Evolutionary conservation across 192 early-diverging fungal genomes (phyloP), one percentile per base, ranked within the genome.

Genomic region (Pecoramyces ruminantium): DNA sequence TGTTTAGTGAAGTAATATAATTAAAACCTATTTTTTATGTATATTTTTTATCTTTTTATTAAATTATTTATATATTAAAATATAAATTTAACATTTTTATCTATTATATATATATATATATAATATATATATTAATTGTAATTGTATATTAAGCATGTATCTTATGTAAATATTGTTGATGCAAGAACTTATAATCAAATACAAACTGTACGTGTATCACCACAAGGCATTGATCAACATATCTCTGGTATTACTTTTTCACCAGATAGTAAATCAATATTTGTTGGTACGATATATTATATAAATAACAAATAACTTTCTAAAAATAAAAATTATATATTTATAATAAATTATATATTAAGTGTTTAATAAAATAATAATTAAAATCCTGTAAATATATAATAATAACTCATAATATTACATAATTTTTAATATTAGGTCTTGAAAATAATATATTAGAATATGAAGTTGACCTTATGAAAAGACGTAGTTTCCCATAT

Each of bases 201-300:
- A 9, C 96, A 98, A 86, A 86, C 92, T 2, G 84, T 98, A 21
- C 90, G 95, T 18, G 94, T 95, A 1, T 91, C 91, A 17, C 89
- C 93, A 11, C 81, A 87, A 12, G 83, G 83, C 17, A 77, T 81
- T 38, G 93, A 98, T 82, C 89, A 91, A 38, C 93, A 97, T 80
- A 95, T 98, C 29, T 92, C 94, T 12, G 96, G 96, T 4, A 87
- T 98, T 27, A 81, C 91, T 12, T 94, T 95, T 85, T 91, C 95
- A 34, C 91, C 94, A 18, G 94, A 96, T 82, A 93, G 94, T 86
- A 88, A 90, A 82, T 88, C 88, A 21, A 85, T 95, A 79, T 98
- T 95, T 89, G 95, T 97, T 80, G 96, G 96, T 94, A 87, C 11
- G 30, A n/a, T n/a, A n/a, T n/a, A n/a, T n/a, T n/a, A n/a, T n/a